Percentiles rank a stretch among this genome's conserved stretches.
These are phyloP conservation scores for Penicillium sp. DNA, from an alignment of 2,329 filamentous ascomycete species.

Conservation along the genomic window DNA sequence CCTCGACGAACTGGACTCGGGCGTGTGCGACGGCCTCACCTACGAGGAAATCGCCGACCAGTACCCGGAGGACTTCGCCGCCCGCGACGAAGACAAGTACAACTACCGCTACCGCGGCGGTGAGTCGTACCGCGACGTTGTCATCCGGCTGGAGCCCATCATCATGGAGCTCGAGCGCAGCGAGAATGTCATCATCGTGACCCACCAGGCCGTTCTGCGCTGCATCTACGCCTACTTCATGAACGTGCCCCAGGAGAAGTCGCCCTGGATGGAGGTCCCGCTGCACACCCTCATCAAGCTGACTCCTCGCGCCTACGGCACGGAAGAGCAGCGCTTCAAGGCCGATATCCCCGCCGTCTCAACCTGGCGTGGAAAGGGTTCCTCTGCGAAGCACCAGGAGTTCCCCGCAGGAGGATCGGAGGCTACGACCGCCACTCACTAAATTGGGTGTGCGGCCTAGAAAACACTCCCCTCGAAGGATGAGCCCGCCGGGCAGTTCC, in stretches of 20 bases:
- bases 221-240: conserved; percentile 99
- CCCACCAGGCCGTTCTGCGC: conserved; percentile 91
- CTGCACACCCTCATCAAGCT: conserved; percentile 96
- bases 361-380: conserved; percentile 94
- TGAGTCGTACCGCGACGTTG: conserved; percentile 93
- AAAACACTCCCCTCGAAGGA: not conserved
- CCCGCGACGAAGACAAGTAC: conserved; percentile 98
- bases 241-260: conserved; percentile 90
- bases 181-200: conserved; percentile 97
- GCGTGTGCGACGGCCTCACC: conserved; percentile 94
- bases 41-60: conserved; percentile 91
- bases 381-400: conserved; percentile 79
- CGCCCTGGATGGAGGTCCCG: conserved; percentile 98
- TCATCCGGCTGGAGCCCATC: conserved; percentile 96
- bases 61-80: conserved; percentile 92
- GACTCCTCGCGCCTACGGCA: conserved; percentile 91
- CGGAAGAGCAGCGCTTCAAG: conserved; percentile 81
- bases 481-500: not conserved
- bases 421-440: not conserved
- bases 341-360: conserved; percentile 94
- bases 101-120: conserved; percentile 98
- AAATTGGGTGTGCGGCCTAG: not conserved
- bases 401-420: conserved; percentile 28
- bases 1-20: conserved; percentile 93
- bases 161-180: conserved; percentile 98